Evolutionary conservation across 805 yeast genomes (phyloP).

Genomic region (Schizosaccharomyces osmophilus): DNA sequence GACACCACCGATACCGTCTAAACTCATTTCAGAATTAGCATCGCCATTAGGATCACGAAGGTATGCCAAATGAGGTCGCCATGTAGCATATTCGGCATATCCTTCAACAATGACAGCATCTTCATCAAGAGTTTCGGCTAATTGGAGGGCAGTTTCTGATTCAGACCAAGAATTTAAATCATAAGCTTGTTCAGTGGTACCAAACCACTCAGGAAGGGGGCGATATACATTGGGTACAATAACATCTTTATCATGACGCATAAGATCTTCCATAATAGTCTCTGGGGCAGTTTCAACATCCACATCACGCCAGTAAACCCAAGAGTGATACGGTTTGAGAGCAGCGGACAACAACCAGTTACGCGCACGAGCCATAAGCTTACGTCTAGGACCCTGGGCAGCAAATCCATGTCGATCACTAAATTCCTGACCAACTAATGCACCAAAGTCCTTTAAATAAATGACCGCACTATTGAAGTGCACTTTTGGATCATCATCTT

Average conservation of each 20-base stretch:
- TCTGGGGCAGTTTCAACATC: slow-evolving; percentile 83
- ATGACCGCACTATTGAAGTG: slow-evolving; percentile 65
- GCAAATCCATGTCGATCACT: slow-evolving; percentile 86
- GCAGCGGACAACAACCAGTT: slow-evolving; percentile 82
- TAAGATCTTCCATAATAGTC: slow-evolving; percentile 67
- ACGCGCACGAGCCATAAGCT: slow-evolving; percentile 85
- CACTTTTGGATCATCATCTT: slow-evolving; percentile 22
- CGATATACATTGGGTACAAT: slow-evolving; percentile 97
- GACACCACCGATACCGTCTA: slow-evolving; percentile 96
- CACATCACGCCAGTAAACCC: slow-evolving; percentile 95
- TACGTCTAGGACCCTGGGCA: slow-evolving; percentile 86
- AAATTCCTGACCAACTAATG: slow-evolving; percentile 75
- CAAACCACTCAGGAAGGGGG: slow-evolving; percentile 78
- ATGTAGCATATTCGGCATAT: slow-evolving; percentile 88
- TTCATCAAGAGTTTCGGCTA: slow-evolving; percentile 39
- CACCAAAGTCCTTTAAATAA: slow-evolving; percentile 81
- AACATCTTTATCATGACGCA: slow-evolving; percentile 77
- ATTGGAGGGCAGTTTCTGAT: slow-evolving; percentile 37
- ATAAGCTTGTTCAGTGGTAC: slow-evolving; percentile 58
- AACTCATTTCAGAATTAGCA: slow-evolving; percentile 73
- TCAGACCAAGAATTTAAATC: slow-evolving; percentile 95
- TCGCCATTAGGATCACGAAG: slow-evolving; percentile 87
- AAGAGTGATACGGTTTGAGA: slow-evolving; percentile 71
- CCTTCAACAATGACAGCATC: slow-evolving; percentile 96
- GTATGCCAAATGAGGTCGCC: slow-evolving; percentile 94